Evolutionary conservation across 768 basidiomycete species (phyloP), one percentile per base, ranked within the genome.

Genomic region (Lanmaoa rubissima): DNA sequence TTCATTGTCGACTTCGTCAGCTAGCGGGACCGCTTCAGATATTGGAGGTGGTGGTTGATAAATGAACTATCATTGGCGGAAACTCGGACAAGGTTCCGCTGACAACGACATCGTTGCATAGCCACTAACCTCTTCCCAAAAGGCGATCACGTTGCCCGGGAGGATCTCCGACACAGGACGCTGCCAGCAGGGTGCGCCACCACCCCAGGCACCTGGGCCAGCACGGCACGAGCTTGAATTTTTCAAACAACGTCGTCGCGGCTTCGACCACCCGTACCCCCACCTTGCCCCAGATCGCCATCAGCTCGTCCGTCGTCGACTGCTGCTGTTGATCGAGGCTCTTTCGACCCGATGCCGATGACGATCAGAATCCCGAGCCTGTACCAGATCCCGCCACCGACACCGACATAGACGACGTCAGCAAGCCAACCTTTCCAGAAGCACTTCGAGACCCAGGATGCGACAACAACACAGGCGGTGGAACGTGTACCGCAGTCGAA

Each of bases 141-240:
- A 71, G 58, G 83, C 80, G 46, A 94, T 78, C 10, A 97, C 74
- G 70, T 97, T 94, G 2, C 94, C 94, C 0, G 93, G 89, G 81
- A 88, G 77, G 57, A 93, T 90, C 21, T 95, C 93, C 64, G 86
- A 88, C 34, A 79, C 75, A 48, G 91, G 79, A 59, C 35, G 45
- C 65, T 70, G n/a, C 70, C 65, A 2, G 73, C 59, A 4, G 76
- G 74, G 17, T 7, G 75, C 65, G 11, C 72, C 7, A 85, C 72
- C 7, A 84, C 87, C 54, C 82, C 83, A 4, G 87, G 85, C 9
- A 90, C 88, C 59, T 86, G 80, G 21, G 74, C 72, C 32, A 94
- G 70, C 7, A 84, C 88, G 6, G 85, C 80, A 16, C 76, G 69
- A 82, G 87, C 74, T 88, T 93, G 39, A 90, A 92, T 61, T 87